Conservation (phyloP, 306 rosid species). For the Lathyrus sativus region DNA sequence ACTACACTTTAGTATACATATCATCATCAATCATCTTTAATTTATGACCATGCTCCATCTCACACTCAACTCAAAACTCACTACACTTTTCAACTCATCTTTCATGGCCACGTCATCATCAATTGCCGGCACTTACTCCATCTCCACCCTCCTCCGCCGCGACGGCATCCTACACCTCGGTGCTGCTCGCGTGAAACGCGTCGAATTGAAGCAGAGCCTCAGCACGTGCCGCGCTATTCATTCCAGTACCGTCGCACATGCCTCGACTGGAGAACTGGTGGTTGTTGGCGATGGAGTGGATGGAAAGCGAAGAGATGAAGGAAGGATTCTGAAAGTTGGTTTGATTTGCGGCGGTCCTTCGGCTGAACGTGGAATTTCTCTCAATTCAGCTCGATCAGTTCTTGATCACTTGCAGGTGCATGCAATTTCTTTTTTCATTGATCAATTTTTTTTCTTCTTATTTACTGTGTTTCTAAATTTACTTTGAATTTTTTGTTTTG, state of each 20-base stretch:
- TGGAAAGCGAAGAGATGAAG: slow-evolving; percentile 37
- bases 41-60: not conserved
- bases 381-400: slow-evolving; percentile 89
- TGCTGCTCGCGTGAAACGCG: slow-evolving; percentile 7
- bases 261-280: slow-evolving; percentile 35
- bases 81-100: not conserved
- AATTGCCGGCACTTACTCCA: slow-evolving; percentile 12
- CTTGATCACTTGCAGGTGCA: slow-evolving; percentile 78
- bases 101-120: slow-evolving; percentile 31
- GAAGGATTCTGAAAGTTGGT: slow-evolving; percentile 65
- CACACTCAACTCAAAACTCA: not conserved
- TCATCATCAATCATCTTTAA: not conserved
- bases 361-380: slow-evolving; percentile 97
- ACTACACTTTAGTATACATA: too few relatives aligned
- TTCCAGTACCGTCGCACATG: slow-evolving; percentile 21
- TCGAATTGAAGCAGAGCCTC: slow-evolving; percentile 4
- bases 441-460: not conserved
- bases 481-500: too few relatives aligned
- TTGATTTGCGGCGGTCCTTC: slow-evolving; percentile 93
- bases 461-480: not conserved
- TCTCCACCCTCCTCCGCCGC: slow-evolving; percentile 9
- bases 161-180: not conserved
- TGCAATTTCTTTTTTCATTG: not conserved
- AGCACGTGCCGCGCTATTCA: slow-evolving; percentile 11
- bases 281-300: slow-evolving; percentile 34